Conservation (phyloP, 2,329 filamentous ascomycete species). For the Plectosphaerella cucumerina region DNA sequence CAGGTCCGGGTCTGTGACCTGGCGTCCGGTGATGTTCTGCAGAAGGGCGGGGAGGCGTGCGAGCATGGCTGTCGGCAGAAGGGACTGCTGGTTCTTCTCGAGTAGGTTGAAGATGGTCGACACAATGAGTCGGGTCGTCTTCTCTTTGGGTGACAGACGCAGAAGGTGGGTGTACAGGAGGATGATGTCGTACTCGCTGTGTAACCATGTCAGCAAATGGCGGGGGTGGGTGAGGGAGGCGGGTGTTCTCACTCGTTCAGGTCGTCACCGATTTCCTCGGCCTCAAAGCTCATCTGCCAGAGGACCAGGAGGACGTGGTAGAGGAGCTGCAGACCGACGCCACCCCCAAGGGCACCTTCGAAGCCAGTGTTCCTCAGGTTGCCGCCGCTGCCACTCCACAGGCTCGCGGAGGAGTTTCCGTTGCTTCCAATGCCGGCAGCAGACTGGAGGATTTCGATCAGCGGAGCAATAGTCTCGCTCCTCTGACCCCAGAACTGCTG, state of each 20-base stretch:
- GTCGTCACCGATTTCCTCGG: constrained; percentile 65
- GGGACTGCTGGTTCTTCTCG: constrained; percentile 61
- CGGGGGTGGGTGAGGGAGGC: background rate
- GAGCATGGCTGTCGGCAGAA: constrained; percentile 81
- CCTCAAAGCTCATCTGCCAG: constrained; percentile 97
- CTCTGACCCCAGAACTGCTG: constrained; percentile 88
- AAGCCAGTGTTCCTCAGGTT: constrained; percentile 55
- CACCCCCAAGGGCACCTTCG: constrained; percentile 65
- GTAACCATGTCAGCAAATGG: background rate
- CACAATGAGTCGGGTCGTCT: constrained; percentile 87
- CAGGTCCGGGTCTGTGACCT: constrained; percentile 61
- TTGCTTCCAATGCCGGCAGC: constrained; percentile 70
- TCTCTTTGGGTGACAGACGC: constrained; percentile 92
- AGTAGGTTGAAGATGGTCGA: constrained; percentile 89
- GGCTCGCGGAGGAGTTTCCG: constrained; percentile 52
- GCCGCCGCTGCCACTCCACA: constrained; percentile 53
- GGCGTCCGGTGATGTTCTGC: constrained; percentile 57
- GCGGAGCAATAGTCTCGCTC: constrained; percentile 75
- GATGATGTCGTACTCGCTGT: constrained; percentile 86
- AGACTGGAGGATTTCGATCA: constrained; percentile 77
- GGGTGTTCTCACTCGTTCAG: constrained; percentile 70
- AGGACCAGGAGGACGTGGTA: constrained; percentile 92
- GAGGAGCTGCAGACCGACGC: constrained; percentile 85
- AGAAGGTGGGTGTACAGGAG: constrained; percentile 89
- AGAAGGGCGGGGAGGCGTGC: constrained; percentile 72